Evolutionary conservation across 129 eudicot species (phyloP), one percentile per base, ranked within the genome.

Genomic region (Centaurea solstitialis): DNA sequence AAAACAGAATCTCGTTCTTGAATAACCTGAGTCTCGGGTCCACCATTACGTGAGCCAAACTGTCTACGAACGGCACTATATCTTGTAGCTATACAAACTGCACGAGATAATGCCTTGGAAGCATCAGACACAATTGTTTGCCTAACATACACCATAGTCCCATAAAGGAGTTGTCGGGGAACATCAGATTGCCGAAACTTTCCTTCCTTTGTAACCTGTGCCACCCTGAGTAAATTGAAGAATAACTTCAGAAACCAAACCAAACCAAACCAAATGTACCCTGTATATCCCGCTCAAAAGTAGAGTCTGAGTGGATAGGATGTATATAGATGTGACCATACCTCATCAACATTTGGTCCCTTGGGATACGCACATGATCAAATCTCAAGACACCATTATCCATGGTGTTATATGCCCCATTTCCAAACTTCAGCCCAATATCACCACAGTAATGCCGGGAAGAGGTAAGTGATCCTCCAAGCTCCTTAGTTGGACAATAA

Each of bases 381-480:
- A 96, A 93, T 86, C 95, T 88, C 87, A 96, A 74, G 12, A 96
- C 92, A 6, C 99, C 99, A 81, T 96, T 96, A 82, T 96, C 99
- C 98, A 96, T 96, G 43, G 98, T 91, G 84, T 96, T 96, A 84
- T 96, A 96, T 4, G 98, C 99, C 82, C 99, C 99, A 85, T 88
- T 96, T 69, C 99, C 99, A 87, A 96, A 96, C 85, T 95, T 95
- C 91, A 88, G 83, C 82, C 99, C 99, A 75, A 95, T 93, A 85
- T 95, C 99, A 80, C 93, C 99, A 82, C 86, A 26, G 97, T 93
- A 37, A 96, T 82, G 33, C 99, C 99, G 3, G 95, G 92, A 80
- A 93, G 93, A 79, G 99, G 99, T 20, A 37, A 77, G 83, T 96
- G 99, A 77, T 96, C 99, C 80, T 96, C 98, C 94, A 96, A 89